Evolutionary conservation across 2,329 filamentous ascomycete genomes (phyloP), one percentile per base, ranked within the genome.

Genomic region (Xylariales sp.): DNA sequence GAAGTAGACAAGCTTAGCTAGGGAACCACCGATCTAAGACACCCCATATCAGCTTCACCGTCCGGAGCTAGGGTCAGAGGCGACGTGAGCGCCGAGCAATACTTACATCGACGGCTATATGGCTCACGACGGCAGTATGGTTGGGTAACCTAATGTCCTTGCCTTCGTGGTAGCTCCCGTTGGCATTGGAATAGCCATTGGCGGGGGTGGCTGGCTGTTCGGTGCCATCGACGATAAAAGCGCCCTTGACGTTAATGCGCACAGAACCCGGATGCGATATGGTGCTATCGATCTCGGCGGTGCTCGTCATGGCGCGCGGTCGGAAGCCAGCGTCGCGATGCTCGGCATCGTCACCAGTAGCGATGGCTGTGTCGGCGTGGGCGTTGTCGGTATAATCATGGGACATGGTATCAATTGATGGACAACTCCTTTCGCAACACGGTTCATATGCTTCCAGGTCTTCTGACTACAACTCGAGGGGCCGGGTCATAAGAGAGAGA

Each of bases 1-100:
- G 78, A 98, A 98, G 83, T 97, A 99, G 68, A 99, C 96, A 53
- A 99, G 89, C 83, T 99, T 99, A 72, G 94, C 94, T 41, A 99
- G 85, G 16, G 94, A 97, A 73, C 96, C 96, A 72, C 96, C 96
- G 80, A 99, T 98, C 93, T 97, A 78, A 36, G 30, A 55, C 14
- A 59, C 32, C 18, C 8, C 50, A 56, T 39, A 56, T 69, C 61
- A 69, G 63, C 55, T 28, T 58, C 18, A n/a, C n/a, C 12, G 14
- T 18, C 12, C 12, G 12, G 36, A 8, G 36, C 12, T 39, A 2
- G 54, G 28, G 61, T 60, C 60, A 59, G 57, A 54, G 43, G 28
- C 28, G 18, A 34, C n/a, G 12, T 10, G 14, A 6, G 54, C 36
- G 69, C 67, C 65, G 67, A 55, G 61, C 67, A 56, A 45, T 59